Evolutionary conservation across 306 rosid genomes (phyloP).

Genomic region (Castanospermum australe): DNA sequence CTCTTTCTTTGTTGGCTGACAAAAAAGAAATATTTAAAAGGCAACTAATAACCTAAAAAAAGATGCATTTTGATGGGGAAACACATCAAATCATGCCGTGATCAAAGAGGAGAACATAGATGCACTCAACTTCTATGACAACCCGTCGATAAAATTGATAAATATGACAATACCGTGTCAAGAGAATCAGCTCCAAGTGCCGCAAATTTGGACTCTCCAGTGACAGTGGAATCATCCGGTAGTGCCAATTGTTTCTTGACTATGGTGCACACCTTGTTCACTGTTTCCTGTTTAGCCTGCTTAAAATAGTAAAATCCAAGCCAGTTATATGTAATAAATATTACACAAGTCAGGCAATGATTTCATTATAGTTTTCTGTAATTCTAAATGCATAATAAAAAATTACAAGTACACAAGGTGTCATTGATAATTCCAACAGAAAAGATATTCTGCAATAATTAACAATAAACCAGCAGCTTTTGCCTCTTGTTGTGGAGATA

Average conservation of each 20-base stretch:
- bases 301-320: background rate
- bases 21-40: background rate
- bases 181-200: conserved; percentile 94
- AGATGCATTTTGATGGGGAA: background rate
- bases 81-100: background rate
- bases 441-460: background rate
- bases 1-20: background rate
- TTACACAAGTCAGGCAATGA: background rate
- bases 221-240: conserved; percentile 41
- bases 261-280: conserved; percentile 59
- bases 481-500: background rate
- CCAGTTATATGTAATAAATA: background rate
- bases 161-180: conserved; percentile 63
- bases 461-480: background rate
- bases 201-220: conserved; percentile 66
- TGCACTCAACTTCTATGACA: background rate
- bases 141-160: background rate
- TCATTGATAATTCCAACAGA: background rate
- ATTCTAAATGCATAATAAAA: background rate
- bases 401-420: background rate
- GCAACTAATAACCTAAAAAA: background rate
- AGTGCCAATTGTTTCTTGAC: conserved; percentile 88
- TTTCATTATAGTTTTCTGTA: background rate
- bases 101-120: background rate
- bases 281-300: conserved; percentile 84